Evolutionary conservation across 2,329 filamentous ascomycete species (phyloP), one percentile per base, ranked within the genome.

Genomic region (Fusarium drepaniforme): DNA sequence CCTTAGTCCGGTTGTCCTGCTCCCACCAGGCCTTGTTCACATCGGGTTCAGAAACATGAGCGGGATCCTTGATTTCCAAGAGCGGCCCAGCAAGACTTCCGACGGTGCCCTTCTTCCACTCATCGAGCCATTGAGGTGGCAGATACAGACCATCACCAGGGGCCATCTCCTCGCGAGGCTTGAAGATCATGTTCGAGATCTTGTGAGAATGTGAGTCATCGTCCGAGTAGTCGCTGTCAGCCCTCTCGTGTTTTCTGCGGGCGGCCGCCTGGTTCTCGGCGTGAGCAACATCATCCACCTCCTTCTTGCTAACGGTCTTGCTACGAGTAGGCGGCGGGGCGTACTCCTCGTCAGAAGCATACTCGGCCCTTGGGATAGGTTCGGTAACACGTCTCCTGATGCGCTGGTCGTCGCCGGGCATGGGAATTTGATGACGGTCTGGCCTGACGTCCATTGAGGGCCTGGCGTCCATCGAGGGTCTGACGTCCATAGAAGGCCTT

Each of bases 21-120:
- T 97, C 95, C 94, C 95, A 97, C 94, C 94, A 97, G 2, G 93
- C 86, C 75, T 89, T 88, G 71, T 86, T 86, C 71, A 85, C 88
- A 49, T 91, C 89, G 40, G 82, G 79, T 0, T 77, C 67, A 9
- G 77, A 70, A 23, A 79, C 72, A 4, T 83, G 79, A 8, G 84
- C 81, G 8, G 84, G 81, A 11, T 85, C 82, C 67, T 87, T 85
- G 37, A 94, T 87, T 68, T 94, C 90, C 35, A 94, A 86, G 61
- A 93, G 83, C 1, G 85, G 81, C 2, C 89, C 88, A 1, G 87
- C 86, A 5, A 95, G 84, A 9, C 88, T 88, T 38, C 92, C 92
- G 38, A 92, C 86, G 0, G 89, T 90, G 9, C 88, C 92, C 78
- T 91, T 91, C 80, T 89, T 92, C 93, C 93, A 95, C 80, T 96